Conservation (phyloP, 225 moss, liverwort and hornwort species). For the Physcomitrellopsis africana region DNA sequence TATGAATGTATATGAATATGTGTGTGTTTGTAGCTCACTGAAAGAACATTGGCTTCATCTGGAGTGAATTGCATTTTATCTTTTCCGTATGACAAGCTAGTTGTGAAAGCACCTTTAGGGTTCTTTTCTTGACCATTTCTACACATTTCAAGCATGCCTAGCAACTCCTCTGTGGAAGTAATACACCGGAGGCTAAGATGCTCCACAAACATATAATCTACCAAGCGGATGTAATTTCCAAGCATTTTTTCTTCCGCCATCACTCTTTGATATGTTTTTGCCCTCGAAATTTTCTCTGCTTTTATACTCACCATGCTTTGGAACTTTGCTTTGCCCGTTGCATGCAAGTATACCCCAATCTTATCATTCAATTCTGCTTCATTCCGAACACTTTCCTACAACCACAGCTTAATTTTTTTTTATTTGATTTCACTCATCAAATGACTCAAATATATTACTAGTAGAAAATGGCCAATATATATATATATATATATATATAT, state of each 20-base stretch:
- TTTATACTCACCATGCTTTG: conserved; percentile 95
- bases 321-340: conserved; percentile 66
- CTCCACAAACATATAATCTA: conserved; percentile 91
- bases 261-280: conserved; percentile 78
- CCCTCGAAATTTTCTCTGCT: conserved; percentile 79
- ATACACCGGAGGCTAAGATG: conserved; percentile 70
- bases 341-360: conserved; percentile 81
- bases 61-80: conserved; percentile 66
- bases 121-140: conserved; percentile 61
- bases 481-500: not conserved
- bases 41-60: conserved; percentile 59
- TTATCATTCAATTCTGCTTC: conserved; percentile 82
- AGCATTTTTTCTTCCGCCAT: conserved; percentile 96
- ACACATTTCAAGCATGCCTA: conserved; percentile 76
- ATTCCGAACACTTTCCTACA: conserved; percentile 84
- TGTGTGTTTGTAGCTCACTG: not conserved
- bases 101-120: conserved; percentile 76
- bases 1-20: not conserved
- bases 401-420: too few relatives aligned
- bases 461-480: too few relatives aligned
- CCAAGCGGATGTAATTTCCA: conserved; percentile 74
- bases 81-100: conserved; percentile 70
- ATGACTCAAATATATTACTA: too few relatives aligned
- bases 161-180: conserved; percentile 63
- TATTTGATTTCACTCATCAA: too few relatives aligned